phyloP scores from a whole-genome alignment of 306 rosid genomes.

The Lathyrus aphaca region DNA sequence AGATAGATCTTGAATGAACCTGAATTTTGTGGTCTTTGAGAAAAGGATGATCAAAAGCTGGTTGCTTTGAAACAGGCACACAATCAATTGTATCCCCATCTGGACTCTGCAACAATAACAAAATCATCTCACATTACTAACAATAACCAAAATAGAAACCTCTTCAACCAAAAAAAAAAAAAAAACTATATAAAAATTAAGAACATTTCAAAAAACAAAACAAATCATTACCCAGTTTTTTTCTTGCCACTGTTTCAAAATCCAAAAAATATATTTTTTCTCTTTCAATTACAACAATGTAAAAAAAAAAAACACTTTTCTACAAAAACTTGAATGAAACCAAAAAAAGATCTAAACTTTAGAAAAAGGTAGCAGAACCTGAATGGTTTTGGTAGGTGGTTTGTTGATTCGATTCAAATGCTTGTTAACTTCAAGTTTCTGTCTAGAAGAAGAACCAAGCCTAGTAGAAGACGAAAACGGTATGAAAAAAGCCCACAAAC shows the following conservation, averaged over 20 bases:
- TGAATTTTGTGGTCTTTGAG: constrained; percentile 97
- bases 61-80: constrained; percentile 79
- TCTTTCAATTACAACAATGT: not conserved
- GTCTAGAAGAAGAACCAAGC: constrained; percentile 60
- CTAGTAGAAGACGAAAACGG: constrained; percentile 70
- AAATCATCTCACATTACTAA: constrained; percentile 30
- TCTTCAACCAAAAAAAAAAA: not conserved
- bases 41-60: constrained; percentile 96
- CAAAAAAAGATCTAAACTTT: constrained; percentile 36
- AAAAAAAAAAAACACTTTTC: not conserved
- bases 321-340: constrained; percentile 9
- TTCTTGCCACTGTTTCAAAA: constrained; percentile 35
- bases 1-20: constrained; percentile 52
- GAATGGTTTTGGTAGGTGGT: constrained; percentile 73
- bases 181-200: not conserved
- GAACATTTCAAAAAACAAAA: not conserved
- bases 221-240: constrained; percentile 37
- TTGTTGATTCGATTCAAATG: constrained; percentile 91
- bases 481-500: constrained; percentile 52
- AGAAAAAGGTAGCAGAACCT: constrained; percentile 50
- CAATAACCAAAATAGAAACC: constrained; percentile 12
- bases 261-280: constrained; percentile 26
- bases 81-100: constrained; percentile 97
- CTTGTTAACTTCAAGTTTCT: constrained; percentile 75
- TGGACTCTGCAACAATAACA: constrained; percentile 70